phyloP scores from a whole-genome alignment of 2,329 filamentous ascomycete genomes.

The Raffaelea deltoideospora region DNA sequence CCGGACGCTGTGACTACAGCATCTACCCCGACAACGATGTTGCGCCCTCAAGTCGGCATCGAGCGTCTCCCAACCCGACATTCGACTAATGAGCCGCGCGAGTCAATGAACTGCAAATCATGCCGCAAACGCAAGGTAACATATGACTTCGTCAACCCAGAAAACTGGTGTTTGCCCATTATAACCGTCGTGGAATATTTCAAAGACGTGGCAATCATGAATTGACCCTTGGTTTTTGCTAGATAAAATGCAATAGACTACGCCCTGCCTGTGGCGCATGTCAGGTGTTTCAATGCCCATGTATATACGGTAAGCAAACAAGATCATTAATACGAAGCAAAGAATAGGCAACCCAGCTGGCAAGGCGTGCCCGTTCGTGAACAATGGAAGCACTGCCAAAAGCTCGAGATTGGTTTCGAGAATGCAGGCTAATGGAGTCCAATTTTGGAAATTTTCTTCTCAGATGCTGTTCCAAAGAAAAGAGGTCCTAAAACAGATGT shows the following conservation, averaged over 20 bases:
- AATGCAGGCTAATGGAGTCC: background rate
- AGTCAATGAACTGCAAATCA: constrained; percentile 93
- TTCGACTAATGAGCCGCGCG: constrained; percentile 59
- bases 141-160: background rate
- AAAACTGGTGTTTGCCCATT: no score
- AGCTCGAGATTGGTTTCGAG: background rate
- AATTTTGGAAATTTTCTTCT: background rate
- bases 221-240: no score
- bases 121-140: constrained; percentile 80
- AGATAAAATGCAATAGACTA: constrained; percentile 88
- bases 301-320: constrained; percentile 74
- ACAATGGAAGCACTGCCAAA: no score
- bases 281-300: constrained; percentile 76
- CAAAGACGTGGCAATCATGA: no score
- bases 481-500: constrained; percentile 83
- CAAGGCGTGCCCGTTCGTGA: no score
- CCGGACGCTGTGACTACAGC: no score
- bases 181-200: no score
- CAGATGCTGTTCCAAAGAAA: constrained; percentile 81
- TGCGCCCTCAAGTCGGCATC: constrained; percentile 66
- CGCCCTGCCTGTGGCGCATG: constrained; percentile 79
- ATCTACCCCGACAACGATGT: no score
- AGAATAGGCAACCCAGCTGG: background rate
- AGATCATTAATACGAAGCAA: background rate
- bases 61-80: constrained; percentile 60